These are phyloP conservation scores for Borealophlyctis nickersoniae DNA, from an alignment of 192 early-diverging fungal genomes.

Conservation along the genomic window DNA sequence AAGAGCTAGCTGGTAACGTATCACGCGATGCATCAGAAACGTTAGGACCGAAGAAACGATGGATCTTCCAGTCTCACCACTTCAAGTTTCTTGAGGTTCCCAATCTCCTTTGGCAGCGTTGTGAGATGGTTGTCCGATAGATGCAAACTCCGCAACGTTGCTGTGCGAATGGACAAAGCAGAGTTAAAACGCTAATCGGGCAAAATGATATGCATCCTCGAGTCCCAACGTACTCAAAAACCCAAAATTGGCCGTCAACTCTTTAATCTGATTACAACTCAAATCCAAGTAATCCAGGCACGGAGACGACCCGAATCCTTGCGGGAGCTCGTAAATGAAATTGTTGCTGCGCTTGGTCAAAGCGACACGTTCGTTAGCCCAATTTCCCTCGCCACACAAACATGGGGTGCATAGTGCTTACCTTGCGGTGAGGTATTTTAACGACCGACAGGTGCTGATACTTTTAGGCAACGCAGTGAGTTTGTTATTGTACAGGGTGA, in stretches of 20 bases:
- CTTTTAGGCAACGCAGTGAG: conserved; percentile 28
- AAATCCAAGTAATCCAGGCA: conserved; percentile 37
- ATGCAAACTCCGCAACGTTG: conserved; percentile 36
- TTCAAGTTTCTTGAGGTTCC: conserved; percentile 30
- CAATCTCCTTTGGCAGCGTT: conserved; percentile 38
- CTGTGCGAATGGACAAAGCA: no score
- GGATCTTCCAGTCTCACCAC: conserved; percentile 21
- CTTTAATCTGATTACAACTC: conserved; percentile 35
- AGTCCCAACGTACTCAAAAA: conserved; percentile 29
- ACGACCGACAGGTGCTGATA: conserved; percentile 15
- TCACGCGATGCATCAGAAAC: neutral
- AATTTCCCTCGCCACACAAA: no score
- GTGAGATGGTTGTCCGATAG: conserved; percentile 37
- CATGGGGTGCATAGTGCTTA: no score
- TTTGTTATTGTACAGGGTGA: conserved; percentile 39
- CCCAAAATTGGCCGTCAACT: conserved; percentile 40
- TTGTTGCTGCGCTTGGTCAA: conserved; percentile 25
- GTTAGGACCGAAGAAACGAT: neutral
- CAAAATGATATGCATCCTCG: no score
- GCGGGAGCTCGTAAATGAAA: conserved; percentile 33
- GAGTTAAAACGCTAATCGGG: no score
- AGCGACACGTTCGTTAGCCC: no score
- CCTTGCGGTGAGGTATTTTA: conserved; percentile 29
- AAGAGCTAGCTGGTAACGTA: conserved; percentile 22
- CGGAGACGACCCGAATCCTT: conserved; percentile 38